Conservation (phyloP, 2,329 filamentous ascomycete species). For the Endothia cerciana region DNA sequence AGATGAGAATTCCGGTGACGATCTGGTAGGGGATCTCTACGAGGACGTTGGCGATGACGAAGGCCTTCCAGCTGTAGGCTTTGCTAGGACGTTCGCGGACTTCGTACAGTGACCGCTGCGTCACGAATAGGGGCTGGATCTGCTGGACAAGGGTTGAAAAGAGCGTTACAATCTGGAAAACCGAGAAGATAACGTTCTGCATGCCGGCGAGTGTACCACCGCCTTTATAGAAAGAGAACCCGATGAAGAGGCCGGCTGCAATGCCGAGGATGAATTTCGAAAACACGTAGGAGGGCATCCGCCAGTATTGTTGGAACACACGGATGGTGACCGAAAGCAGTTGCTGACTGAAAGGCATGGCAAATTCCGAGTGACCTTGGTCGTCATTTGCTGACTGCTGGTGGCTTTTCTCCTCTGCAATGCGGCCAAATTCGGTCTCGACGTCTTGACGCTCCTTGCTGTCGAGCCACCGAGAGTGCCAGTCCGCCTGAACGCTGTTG, state of each 20-base stretch:
- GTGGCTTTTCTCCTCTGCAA: conserved; percentile 55
- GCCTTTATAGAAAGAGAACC: conserved; percentile 68
- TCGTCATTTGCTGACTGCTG: conserved; percentile 32
- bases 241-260: conserved; percentile 70
- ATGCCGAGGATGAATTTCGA: conserved; percentile 67
- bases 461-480: conserved; percentile 68
- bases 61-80: conserved; percentile 75
- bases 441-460: conserved; percentile 56
- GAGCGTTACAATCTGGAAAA: conserved; percentile 77
- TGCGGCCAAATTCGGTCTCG: conserved; percentile 64
- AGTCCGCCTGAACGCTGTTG: conserved; percentile 54
- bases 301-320: conserved; percentile 84
- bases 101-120: conserved; percentile 75
- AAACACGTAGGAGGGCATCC: conserved; percentile 77
- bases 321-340: conserved; percentile 66
- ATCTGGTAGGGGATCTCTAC: conserved; percentile 76
- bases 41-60: conserved; percentile 71
- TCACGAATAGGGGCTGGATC: conserved; percentile 77
- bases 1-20: conserved; percentile 65
- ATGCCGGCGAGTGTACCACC: conserved; percentile 67
- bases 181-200: conserved; percentile 73
- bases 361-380: conserved; percentile 66
- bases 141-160: conserved; percentile 73
- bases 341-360: conserved; percentile 72
- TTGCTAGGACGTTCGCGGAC: conserved; percentile 76